phyloP scores from a whole-genome alignment of 345 rosid species.

The Moricandia arvensis region DNA sequence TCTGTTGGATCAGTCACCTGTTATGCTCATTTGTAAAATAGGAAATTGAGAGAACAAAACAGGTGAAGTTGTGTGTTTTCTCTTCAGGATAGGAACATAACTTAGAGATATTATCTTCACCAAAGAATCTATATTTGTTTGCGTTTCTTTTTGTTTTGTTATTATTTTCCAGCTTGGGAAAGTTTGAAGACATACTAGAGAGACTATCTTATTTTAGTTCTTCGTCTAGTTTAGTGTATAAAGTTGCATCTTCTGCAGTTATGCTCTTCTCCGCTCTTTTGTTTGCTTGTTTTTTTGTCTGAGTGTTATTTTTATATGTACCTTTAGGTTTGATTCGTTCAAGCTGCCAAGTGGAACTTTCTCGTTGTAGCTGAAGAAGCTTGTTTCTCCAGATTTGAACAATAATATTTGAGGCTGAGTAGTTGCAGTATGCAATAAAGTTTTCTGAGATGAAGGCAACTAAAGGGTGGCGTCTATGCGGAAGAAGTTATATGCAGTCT shows the following conservation, averaged over 20 bases:
- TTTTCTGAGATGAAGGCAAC: conserved; percentile 35
- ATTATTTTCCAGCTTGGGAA: no score
- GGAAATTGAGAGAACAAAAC: not conserved
- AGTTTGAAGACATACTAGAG: no score
- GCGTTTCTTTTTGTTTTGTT: no score
- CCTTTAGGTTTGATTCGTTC: conserved; percentile 16
- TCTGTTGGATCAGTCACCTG: not conserved
- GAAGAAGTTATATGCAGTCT: conserved; percentile 47
- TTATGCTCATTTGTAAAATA: not conserved
- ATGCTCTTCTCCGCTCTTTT: not conserved
- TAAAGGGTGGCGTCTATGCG: conserved; percentile 37
- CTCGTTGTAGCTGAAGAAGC: conserved; percentile 10
- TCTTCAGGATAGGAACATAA: no score
- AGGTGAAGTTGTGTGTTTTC: not conserved
- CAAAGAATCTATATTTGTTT: no score
- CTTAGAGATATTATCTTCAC: no score
- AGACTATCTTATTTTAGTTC: no score
- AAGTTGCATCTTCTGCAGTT: no score
- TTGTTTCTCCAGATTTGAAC: not conserved
- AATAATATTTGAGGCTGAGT: conserved; percentile 10
- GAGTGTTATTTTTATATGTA: not conserved
- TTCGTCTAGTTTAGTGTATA: no score
- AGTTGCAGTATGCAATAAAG: conserved; percentile 16
- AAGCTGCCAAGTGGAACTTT: not conserved
- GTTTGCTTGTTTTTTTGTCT: not conserved